phyloP scores from a whole-genome alignment of 2,329 filamentous ascomycete species.

The Curvularia spicifera region DNA sequence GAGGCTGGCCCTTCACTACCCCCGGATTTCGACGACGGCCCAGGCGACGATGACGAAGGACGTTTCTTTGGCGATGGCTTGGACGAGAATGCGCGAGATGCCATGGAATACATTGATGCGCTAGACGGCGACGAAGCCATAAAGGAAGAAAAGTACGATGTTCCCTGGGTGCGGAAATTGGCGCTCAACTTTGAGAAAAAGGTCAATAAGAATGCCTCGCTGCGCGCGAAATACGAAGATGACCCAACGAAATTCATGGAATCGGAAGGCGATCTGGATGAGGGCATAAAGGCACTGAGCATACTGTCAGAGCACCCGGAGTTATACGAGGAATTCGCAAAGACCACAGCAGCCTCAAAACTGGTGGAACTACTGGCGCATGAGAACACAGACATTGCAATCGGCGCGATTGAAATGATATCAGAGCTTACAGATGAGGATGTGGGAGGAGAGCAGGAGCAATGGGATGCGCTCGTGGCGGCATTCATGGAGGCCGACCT shows the following conservation, averaged over 20 bases:
- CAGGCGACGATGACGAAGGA: constrained; percentile 78
- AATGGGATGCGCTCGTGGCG: constrained; percentile 79
- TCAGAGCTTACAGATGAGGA: constrained; percentile 94
- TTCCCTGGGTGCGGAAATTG: constrained; percentile 80
- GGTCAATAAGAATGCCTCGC: constrained; percentile 87
- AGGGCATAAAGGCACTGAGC: constrained; percentile 83
- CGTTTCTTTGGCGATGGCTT: constrained; percentile 96
- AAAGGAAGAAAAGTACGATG: constrained; percentile 78
- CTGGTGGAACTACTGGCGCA: constrained; percentile 85
- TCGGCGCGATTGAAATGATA: constrained; percentile 87
- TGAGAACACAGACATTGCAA: constrained; percentile 96
- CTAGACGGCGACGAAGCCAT: constrained; percentile 62
- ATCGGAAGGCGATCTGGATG: constrained; percentile 87
- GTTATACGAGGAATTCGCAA: constrained; percentile 80
- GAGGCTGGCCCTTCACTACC: constrained; percentile 62
- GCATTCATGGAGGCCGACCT: constrained; percentile 70
- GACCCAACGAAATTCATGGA: constrained; percentile 83
- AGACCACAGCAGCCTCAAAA: constrained; percentile 73
- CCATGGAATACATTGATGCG: constrained; percentile 85
- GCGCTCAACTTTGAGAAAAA: constrained; percentile 86
- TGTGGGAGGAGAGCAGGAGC: constrained; percentile 76
- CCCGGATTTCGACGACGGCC: constrained; percentile 62
- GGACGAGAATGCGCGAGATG: constrained; percentile 77
- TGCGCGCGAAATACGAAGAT: constrained; percentile 82
- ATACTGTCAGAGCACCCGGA: constrained; percentile 86